Base-by-base conservation (phyloP, 2,329 filamentous ascomycete genomes). In the Pyrenophora graminea region DNA sequence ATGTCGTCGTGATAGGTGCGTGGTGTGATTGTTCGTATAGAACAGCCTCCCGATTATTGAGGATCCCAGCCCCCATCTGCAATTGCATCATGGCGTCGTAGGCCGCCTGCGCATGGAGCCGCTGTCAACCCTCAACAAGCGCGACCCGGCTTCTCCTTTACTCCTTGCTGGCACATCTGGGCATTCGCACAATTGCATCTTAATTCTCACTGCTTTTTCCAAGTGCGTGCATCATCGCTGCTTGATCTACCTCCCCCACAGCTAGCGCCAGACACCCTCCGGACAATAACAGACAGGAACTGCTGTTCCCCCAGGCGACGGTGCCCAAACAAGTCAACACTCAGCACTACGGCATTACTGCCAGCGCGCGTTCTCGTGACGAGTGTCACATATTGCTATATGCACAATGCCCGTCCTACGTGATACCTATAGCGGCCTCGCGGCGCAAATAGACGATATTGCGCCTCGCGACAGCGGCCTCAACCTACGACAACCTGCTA, bases 41-140 rank as follows among this genome's bases (percentile, higher is more conserved):
- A 48, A 51, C 59, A 62, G 62, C 63, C 59, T 57, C 61, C 63
- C 46, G 48, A 59, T 65, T 63, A 56, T 59, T 61, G 56, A 47
- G 50, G 10, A 12, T 30, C 63, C 64, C 66, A 69, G 63, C 66
- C 66, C 63, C 64, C 57, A 52, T 37, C 40, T 43, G 37, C 42
- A 52, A 66, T 69, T 66, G 64, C 66, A 69, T 69, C 65, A 69
- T 64, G 61, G 38, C 47, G 51, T 58, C 56, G 58, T 61, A 50
- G 57, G 39, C 51, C 51, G 45, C 43, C 44, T 47, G 21, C 37
- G 46, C 56, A 59, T 45, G 27, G 23, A 41, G 48, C 52, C 46
- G 39, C 27, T 44, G 42, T 45, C 54, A 47, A 50, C 47, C 59
- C 51, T 59, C 39, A 43, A 56, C 53, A 48, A 54, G 46, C 45